Conservation (phyloP, 176 grass and related monocot genomes). For the Bonia amplexicaulis region DNA sequence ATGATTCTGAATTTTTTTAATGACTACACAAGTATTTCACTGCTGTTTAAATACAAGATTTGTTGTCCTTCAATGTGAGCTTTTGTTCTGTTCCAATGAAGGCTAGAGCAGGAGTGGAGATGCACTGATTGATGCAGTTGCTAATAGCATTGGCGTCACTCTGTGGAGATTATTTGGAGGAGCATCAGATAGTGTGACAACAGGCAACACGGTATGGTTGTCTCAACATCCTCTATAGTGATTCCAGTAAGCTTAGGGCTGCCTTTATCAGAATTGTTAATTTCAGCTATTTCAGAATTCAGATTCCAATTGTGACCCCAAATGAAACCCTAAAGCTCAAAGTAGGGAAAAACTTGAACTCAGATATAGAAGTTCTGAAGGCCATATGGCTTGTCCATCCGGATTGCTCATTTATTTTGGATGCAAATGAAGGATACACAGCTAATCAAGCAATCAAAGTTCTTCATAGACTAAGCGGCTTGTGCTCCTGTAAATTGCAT, state of each 20-base stretch:
- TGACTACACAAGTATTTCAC: neutral
- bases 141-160: constrained; percentile 83
- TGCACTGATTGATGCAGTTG: constrained; percentile 89
- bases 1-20: neutral
- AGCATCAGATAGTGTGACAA: constrained; percentile 64
- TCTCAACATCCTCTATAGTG: neutral
- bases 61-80: neutral
- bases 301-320: constrained; percentile 95
- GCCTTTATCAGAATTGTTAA: neutral
- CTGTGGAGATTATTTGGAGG: constrained; percentile 94
- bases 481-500: neutral
- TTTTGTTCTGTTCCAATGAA: constrained; percentile 37
- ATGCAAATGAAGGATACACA: constrained; percentile 91
- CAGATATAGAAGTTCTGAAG: constrained; percentile 73
- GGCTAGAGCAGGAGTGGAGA: constrained; percentile 91
- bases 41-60: neutral
- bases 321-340: constrained; percentile 78
- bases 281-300: neutral
- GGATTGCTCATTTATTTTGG: constrained; percentile 78
- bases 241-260: neutral
- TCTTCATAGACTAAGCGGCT: constrained; percentile 85
- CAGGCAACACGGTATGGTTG: constrained; percentile 76
- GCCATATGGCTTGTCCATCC: constrained; percentile 68
- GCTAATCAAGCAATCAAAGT: constrained; percentile 85
- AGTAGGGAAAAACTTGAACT: constrained; percentile 83